Conservation (phyloP, 1,139 yeast species). For the Pichia sp. region DNA sequence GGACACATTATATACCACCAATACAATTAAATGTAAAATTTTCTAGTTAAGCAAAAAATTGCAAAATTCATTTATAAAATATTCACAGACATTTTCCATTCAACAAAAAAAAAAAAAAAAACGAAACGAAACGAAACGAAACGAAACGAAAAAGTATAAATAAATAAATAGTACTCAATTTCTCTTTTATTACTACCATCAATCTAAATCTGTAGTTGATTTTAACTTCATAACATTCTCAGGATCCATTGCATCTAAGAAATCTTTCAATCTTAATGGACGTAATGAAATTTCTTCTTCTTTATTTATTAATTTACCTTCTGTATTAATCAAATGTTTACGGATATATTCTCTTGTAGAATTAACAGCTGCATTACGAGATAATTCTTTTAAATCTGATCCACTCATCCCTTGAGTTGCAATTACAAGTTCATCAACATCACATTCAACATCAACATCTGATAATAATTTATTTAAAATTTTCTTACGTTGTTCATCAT, state of each 20-base stretch:
- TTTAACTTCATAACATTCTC: conserved; percentile 31
- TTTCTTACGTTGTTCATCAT: conserved; percentile 57
- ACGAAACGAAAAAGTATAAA: too few relatives aligned
- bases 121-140: too few relatives aligned
- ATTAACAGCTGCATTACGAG: conserved; percentile 87
- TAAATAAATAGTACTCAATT: too few relatives aligned
- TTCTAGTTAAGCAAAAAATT: too few relatives aligned
- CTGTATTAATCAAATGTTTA: conserved; percentile 31
- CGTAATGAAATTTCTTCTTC: conserved; percentile 35
- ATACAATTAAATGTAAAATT: too few relatives aligned
- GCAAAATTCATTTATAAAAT: too few relatives aligned
- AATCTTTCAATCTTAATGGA: conserved; percentile 43
- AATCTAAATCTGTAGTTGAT: conserved; percentile 20
- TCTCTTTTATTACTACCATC: background rate
- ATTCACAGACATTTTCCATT: too few relatives aligned
- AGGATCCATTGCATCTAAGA: conserved; percentile 34
- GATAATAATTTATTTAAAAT: conserved; percentile 62
- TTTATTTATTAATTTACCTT: conserved; percentile 37
- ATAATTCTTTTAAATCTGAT: conserved; percentile 82
- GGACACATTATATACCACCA: conserved; percentile 9
- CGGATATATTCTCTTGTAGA: conserved; percentile 84
- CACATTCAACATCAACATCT: conserved; percentile 62
- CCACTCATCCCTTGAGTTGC: conserved; percentile 80
- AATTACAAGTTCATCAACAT: conserved; percentile 52
- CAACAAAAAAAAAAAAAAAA: too few relatives aligned